Base-by-base conservation (phyloP, 805 yeast species). In the Kluyveromyces dobzhanskii region DNA sequence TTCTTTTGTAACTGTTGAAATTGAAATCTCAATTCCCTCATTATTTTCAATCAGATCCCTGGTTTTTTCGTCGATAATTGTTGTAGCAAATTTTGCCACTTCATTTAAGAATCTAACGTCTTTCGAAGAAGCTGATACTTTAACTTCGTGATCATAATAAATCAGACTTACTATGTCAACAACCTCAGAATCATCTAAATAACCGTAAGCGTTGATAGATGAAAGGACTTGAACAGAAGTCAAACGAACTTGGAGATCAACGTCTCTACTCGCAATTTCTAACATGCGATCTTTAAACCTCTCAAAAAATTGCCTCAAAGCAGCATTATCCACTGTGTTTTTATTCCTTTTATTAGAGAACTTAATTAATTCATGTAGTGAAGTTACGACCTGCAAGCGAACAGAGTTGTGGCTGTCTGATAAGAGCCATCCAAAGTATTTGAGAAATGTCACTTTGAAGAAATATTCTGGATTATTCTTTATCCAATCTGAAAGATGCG, bases 351-450 rank as follows among this genome's bases (percentile, higher is more conserved):
- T 38, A 37, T 57, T 40, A 21, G 44, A 45, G 43, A 43, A 52
- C 37, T 60, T 65, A 52, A 74, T 75, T 17, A 78, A 59, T 49
- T 64, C 76, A 10, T 65, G 55, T 32, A 87, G 60, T 3, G 71
- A 68, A 47, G 68, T 74, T 18, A 82, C 53, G 2, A 78, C 87
- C 48, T 83, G 86, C 7, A 67, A 54, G 47, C 94, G 70, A 1
- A 85, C 94, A 3, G 54, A 45, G 9, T 71, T 58, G 12, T 73
- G 70, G 2, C 75, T 65, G 53, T 87, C 96, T n/a, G 88, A 78
- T 30, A 88, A 62, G 25, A 85, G 65, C 94, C 94, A 83, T 4
- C 95, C 95, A 51, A 83, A 70, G 57, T 83, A 85, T 45, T 87
- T 72, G 45, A 86, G 66, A 51, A 78, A 85, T 1, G 78, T 65